phyloP scores from a whole-genome alignment of 768 basidiomycete genomes.

The Ramaria sp. region DNA sequence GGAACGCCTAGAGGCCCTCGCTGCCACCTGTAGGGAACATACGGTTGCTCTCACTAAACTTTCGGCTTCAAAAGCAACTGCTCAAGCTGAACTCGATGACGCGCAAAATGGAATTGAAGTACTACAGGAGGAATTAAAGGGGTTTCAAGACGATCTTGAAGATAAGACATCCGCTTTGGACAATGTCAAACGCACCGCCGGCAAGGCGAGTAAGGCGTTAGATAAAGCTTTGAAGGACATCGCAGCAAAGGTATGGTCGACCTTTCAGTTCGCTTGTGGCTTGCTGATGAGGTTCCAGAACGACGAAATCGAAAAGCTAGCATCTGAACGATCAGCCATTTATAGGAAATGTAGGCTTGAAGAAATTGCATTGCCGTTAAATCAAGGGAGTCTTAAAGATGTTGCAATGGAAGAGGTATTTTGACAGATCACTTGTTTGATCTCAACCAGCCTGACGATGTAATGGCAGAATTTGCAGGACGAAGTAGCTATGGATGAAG shows the following conservation, averaged over 20 bases:
- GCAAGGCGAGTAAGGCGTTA: slow-evolving; percentile 61
- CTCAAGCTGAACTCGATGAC: slow-evolving; percentile 48
- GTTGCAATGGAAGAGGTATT: slow-evolving; percentile 93
- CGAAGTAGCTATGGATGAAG: slow-evolving; percentile 86
- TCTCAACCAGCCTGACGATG: slow-evolving; percentile 6
- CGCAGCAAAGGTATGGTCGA: slow-evolving; percentile 47
- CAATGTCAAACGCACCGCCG: slow-evolving; percentile 57
- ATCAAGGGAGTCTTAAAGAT: slow-evolving; percentile 64
- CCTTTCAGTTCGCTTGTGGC: slow-evolving; percentile 5
- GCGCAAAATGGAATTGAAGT: slow-evolving; percentile 43
- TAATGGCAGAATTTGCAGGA: slow-evolving; percentile 58
- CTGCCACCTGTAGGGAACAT: slow-evolving; percentile 42
- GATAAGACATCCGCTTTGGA: slow-evolving; percentile 68
- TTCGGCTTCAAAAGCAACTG: slow-evolving; percentile 39
- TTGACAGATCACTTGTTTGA: not conserved
- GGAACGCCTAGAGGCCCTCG: slow-evolving; percentile 50
- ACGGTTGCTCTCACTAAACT: slow-evolving; percentile 40
- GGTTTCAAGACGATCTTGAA: slow-evolving; percentile 52
- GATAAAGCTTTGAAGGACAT: slow-evolving; percentile 92
- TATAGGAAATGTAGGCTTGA: slow-evolving; percentile 93
- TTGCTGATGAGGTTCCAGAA: slow-evolving; percentile 32
- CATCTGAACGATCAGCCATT: slow-evolving; percentile 71
- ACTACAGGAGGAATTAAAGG: slow-evolving; percentile 51
- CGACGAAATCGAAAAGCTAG: slow-evolving; percentile 85
- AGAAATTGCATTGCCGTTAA: slow-evolving; percentile 75